phyloP scores from a whole-genome alignment of 1,284 basidiomycete genomes.

The Boletus smithii region DNA sequence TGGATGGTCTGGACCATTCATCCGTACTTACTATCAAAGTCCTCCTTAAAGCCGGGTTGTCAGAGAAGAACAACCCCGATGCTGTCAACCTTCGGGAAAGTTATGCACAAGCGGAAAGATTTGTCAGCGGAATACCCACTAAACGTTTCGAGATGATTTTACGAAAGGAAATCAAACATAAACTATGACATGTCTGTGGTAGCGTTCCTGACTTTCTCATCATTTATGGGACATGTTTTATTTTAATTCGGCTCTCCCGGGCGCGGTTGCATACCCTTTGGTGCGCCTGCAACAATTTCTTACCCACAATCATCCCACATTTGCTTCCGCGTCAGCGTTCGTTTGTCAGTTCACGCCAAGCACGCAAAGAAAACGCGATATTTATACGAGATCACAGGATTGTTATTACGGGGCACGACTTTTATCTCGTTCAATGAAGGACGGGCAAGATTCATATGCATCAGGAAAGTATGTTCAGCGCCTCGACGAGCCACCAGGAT shows the following conservation, averaged over 20 bases:
- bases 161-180: constrained; percentile 62
- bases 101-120: constrained; percentile 61
- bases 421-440: neutral
- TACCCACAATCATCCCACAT: neutral
- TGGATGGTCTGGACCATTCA: constrained; percentile 52
- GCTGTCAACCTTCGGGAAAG: constrained; percentile 66
- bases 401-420: neutral
- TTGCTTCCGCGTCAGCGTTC: neutral
- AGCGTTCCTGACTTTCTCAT: neutral
- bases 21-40: constrained; percentile 53
- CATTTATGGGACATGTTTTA: neutral
- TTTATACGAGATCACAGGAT: neutral
- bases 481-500: neutral
- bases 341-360: neutral
- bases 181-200: constrained; percentile 38
- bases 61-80: constrained; percentile 64
- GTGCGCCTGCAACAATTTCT: neutral
- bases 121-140: constrained; percentile 56
- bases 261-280: neutral
- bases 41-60: constrained; percentile 52
- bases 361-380: neutral
- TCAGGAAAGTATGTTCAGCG: constrained; percentile 2
- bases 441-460: neutral
- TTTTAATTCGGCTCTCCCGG: neutral
- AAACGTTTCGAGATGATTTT: constrained; percentile 56